Base-by-base conservation (phyloP, 257 asterid genomes). In the Orobanche coerulescens region DNA sequence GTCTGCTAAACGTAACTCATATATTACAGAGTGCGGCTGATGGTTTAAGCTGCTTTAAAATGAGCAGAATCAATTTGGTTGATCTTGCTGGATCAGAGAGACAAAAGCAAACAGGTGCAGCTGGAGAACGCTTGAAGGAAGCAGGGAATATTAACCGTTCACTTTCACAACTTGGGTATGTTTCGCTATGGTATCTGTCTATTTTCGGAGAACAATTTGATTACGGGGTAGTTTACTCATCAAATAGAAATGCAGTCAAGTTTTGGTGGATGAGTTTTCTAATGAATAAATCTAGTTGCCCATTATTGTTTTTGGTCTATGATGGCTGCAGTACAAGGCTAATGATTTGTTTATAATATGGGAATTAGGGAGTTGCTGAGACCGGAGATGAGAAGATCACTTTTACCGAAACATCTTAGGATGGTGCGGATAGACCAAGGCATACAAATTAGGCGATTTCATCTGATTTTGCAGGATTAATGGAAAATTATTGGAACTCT, bases 41-140 rank as follows among this genome's bases (percentile, higher is more conserved):
- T 79, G 99, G 97, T 46, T 76, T 89, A 70, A 86, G 87, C 81
- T 72, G 79, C 79, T 66, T 87, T 61, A 89, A 89, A 77, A 78
- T 78, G 64, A 93, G 99, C 75, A 81, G 89, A 79, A 89, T 93
- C 73, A 93, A 93, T 81, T 85, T 93, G 33, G 99, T 93, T 42
- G 99, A 93, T 75, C 99, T 93, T 73, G 99, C 97, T 76, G 99
- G 99, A 60, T 93, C 99, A 12, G 99, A 93, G 80, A 80, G 99
- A 60, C 99, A 89, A 71, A 93, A 93, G 76, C 96, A 86, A 62
- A 89, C 99, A 22, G 95, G 99, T 70, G 99, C 99, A 73, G 97
- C 90, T 73, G 99, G 99, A 78, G 97, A 86, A 33, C 93, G 99
- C 40, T 81, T 93, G 85, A 93, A 93, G 79, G 97, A 93, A 79